Base-by-base conservation (phyloP, 129 eudicot species). In the Kitagawia praeruptora region DNA sequence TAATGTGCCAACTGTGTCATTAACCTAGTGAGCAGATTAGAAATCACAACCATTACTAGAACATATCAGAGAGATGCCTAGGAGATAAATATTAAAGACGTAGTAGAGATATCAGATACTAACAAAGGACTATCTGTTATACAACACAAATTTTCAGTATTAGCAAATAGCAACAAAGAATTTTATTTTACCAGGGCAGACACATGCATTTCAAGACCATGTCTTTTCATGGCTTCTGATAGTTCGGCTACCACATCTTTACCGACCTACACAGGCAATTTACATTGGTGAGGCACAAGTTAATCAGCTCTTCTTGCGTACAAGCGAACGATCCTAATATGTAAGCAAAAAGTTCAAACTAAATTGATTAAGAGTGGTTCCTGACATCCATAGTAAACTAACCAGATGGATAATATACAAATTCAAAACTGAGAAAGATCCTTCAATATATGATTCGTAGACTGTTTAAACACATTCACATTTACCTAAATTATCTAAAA, bases 1-100 rank as follows among this genome's bases (percentile, higher is more conserved):
- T 78, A 95, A 84, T 69, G 97, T 95, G 72, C 99, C 99, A 42
- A 95, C 88, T 19, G 99, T 90, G 80, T 95, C 99, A 81, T 95
- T 94, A 53, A 95, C 96, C 99, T 95, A 76, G 69, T 76, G 77
- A 39, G 72, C 71, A 66, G 38, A 77, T 25, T 61, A 66, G n/a
- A 66, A 18, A 18, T 45, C 47, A 78, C 4, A 46, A 67, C 40
- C 6, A 18, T 28, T 67, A 14, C 2, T 42, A 45, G 67, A 78
- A 8, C 77, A 61, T n/a, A n/a, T 15, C 38, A 58, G 3, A 39
- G 1, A 76, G 12, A 5, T 25, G 58, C 19, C 49, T 61, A 74
- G 2, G 48, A 23, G 19, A 72, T 40, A 39, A 41, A 41, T 49
- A 72, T 41, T 41, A n/a, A 19, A 41, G 11, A 40, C 23, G 27